Evolutionary conservation across 2,329 filamentous ascomycete species (phyloP), one percentile per base, ranked within the genome.

Genomic region (Pseudocercospora macadamiae): DNA sequence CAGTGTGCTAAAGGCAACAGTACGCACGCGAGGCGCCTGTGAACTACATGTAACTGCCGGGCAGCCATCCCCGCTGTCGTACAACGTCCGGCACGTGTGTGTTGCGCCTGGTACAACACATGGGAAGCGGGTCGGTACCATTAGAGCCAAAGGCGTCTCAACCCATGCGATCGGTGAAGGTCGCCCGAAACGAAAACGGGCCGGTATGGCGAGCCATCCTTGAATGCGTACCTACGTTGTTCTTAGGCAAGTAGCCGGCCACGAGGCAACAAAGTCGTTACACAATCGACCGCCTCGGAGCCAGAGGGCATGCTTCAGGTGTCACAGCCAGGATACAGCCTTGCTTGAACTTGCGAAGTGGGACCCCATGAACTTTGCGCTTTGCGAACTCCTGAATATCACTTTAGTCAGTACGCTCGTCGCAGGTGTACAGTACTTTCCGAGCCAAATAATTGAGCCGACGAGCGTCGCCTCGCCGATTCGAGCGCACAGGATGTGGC

Each of bases 11-110:
- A 21, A 7, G 14, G 51, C 36, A 36, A 30, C 51, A 28, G 21
- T 54, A 19, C 21, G 51, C 55, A 57, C 48, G 55, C 47, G 49
- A 57, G 48, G 21, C 45, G 49, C 44, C 49, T 54, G 53, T 55
- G 57, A 53, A 36, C 42, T 39, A 16, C 37, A 12, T 5, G 28
- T 16, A 47, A 47, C 23, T 54, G 52, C 55, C 49, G 55, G 49
- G 18, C 28, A 45, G 28, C 49, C 26, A 7, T 57, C 28, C 47
- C 51, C 51, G 42, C 51, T 59, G 54, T 44, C 25, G 58, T 54
- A 42, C 53, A 26, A 26, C 48, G n/a, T 44, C 30, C 54, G 47
- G 55, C 47, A 55, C 55, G 47, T 52, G 51, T 52, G 51, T 55
- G 16, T 55, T 49, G 34, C 8, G 9, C 51, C n/a, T 16, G 36